A percentile compares a stretch with the other conserved stretches of the same genome.
Conservation (phyloP, 305 asterid species). For the Rubia balearica region DNA sequence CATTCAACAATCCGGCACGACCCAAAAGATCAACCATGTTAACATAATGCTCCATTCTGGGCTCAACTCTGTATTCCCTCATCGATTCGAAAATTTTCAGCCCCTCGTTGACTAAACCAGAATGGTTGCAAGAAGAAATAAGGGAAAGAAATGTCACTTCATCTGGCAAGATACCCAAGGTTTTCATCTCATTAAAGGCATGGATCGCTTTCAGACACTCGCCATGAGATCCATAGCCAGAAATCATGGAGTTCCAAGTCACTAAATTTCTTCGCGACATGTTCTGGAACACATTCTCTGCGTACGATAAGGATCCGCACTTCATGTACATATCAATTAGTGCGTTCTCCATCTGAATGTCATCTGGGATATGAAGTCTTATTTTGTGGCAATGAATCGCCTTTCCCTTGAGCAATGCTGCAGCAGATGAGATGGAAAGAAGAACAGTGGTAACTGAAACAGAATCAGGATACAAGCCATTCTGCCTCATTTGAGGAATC, state of each 20-base stretch:
- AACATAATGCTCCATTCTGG: constrained; percentile 58
- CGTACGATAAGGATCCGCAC: constrained; percentile 59
- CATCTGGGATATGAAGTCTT: constrained; percentile 35
- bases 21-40: constrained; percentile 72
- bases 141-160: constrained; percentile 68
- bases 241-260: constrained; percentile 75
- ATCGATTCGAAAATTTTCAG: constrained; percentile 38
- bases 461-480: constrained; percentile 49
- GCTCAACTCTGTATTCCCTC: constrained; percentile 47
- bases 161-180: constrained; percentile 46
- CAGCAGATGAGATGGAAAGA: constrained; percentile 55
- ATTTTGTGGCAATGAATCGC: constrained; percentile 46
- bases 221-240: constrained; percentile 75
- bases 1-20: constrained; percentile 48
- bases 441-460: constrained; percentile 55
- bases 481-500: constrained; percentile 45
- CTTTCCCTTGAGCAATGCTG: constrained; percentile 63
- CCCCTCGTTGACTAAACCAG: constrained; percentile 61
- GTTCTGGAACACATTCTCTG: constrained; percentile 35
- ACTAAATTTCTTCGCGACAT: constrained; percentile 42
- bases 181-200: constrained; percentile 50
- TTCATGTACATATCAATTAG: constrained; percentile 69
- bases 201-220: constrained; percentile 53
- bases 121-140: constrained; percentile 75
- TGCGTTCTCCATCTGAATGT: constrained; percentile 57